These are phyloP conservation scores for Phytophthora megakarya DNA, from an alignment of 352 stramenopile species.

Conservation along the genomic window DNA sequence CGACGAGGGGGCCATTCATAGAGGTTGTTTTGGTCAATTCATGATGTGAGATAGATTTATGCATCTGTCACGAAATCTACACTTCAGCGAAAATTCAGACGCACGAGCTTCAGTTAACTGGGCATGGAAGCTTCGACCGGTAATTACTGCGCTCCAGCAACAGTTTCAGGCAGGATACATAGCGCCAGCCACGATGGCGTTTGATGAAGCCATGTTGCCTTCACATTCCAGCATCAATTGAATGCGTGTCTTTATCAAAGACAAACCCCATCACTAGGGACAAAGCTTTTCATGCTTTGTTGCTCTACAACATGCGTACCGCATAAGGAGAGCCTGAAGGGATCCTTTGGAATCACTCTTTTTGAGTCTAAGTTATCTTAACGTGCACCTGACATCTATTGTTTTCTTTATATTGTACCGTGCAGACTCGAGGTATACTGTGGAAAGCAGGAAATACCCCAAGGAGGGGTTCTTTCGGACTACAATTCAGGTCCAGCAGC, in stretches of 20 bases:
- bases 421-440: neutral
- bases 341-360: neutral
- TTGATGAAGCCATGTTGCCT: constrained; percentile 3
- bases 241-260: constrained; percentile 4
- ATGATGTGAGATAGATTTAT: too few relatives aligned
- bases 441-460: constrained; percentile 7
- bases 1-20: too few relatives aligned
- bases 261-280: neutral
- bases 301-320: neutral
- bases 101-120: too few relatives aligned
- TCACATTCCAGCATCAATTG: neutral
- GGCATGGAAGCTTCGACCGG: constrained; percentile 2
- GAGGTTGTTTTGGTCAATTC: too few relatives aligned
- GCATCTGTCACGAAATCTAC: too few relatives aligned
- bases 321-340: neutral
- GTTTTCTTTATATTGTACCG: neutral
- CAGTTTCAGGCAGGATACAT: neutral
- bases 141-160: constrained; percentile 5
- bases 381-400: neutral
- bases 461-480: neutral
- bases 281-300: constrained; percentile 5
- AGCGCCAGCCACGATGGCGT: neutral
- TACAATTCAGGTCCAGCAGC: neutral
- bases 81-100: too few relatives aligned
- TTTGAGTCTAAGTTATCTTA: neutral